Conservation (phyloP, 129 eudicot genomes). For the Pulicaria dysenterica region DNA sequence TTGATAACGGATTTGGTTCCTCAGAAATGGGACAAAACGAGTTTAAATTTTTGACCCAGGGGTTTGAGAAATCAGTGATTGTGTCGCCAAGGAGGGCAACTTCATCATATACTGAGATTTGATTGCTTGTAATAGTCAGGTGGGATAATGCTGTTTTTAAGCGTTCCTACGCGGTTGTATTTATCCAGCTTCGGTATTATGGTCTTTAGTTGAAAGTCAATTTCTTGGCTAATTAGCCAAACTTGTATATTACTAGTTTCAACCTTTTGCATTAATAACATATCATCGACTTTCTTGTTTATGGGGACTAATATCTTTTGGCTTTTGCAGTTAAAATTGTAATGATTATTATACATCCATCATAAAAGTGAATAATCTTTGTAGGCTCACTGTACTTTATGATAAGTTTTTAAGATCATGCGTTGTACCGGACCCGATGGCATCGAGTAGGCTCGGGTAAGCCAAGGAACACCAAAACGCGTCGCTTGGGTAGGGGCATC, state of each 20-base stretch:
- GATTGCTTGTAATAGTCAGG: constrained; percentile 14
- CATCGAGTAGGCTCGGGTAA: no score
- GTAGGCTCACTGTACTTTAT: no score
- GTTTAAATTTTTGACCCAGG: constrained; percentile 30
- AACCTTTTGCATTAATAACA: background rate
- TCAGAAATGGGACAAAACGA: constrained; percentile 30
- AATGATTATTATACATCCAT: background rate
- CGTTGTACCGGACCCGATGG: no score
- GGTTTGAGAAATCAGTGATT: constrained; percentile 32
- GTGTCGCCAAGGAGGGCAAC: constrained; percentile 32
- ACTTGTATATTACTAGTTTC: constrained; percentile 16
- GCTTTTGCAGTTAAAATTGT: background rate
- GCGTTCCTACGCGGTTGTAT: background rate
- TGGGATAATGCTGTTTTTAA: constrained; percentile 12
- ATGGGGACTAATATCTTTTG: background rate
- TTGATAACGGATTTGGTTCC: constrained; percentile 15
- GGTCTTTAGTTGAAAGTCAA: background rate
- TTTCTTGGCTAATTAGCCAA: background rate
- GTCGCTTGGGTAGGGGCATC: no score
- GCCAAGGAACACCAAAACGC: no score
- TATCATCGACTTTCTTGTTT: background rate
- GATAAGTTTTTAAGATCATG: no score
- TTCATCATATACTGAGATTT: constrained; percentile 12
- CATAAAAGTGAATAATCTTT: background rate
- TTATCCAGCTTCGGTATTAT: constrained; percentile 10